Evolutionary conservation across 2,329 filamentous ascomycete species (phyloP).

Genomic region (Fonsecaea erecta): DNA sequence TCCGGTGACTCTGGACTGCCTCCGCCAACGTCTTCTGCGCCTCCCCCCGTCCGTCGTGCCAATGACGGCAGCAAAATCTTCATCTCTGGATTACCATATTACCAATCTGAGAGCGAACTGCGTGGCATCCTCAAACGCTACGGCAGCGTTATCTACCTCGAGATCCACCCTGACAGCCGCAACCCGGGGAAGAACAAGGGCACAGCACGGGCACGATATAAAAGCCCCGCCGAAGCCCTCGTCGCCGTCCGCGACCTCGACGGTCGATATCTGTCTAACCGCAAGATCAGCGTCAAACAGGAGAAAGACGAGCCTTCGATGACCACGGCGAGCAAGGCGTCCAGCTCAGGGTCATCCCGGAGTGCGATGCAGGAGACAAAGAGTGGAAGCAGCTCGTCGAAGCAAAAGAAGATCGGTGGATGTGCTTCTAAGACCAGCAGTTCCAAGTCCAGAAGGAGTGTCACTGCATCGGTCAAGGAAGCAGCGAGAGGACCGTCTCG

Average conservation of each 20-base stretch:
- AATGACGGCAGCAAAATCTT: conserved; percentile 31
- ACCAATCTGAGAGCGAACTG: conserved; percentile 30
- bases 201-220: conserved; percentile 30
- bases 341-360: not conserved
- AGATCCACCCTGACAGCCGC: conserved; percentile 30
- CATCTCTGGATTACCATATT: conserved; percentile 31
- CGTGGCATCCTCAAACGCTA: conserved; percentile 26
- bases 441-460: conserved; percentile 6
- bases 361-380: not conserved
- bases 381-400: not conserved
- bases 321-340: not conserved
- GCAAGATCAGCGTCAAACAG: conserved; percentile 29
- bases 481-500: not conserved
- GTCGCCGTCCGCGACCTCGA: conserved; percentile 29
- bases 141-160: conserved; percentile 30
- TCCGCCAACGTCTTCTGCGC: not conserved
- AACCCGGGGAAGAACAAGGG: conserved; percentile 32
- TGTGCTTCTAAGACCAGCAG: not conserved
- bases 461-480: not conserved
- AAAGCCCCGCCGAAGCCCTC: conserved; percentile 25
- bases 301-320: conserved; percentile 7
- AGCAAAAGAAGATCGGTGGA: conserved; percentile 10
- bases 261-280: conserved; percentile 11
- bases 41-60: conserved; percentile 7
- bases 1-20: not conserved